Evolutionary conservation across 2,329 filamentous ascomycete species (phyloP), one percentile per base, ranked within the genome.

Genomic region (Cadophora malorum): DNA sequence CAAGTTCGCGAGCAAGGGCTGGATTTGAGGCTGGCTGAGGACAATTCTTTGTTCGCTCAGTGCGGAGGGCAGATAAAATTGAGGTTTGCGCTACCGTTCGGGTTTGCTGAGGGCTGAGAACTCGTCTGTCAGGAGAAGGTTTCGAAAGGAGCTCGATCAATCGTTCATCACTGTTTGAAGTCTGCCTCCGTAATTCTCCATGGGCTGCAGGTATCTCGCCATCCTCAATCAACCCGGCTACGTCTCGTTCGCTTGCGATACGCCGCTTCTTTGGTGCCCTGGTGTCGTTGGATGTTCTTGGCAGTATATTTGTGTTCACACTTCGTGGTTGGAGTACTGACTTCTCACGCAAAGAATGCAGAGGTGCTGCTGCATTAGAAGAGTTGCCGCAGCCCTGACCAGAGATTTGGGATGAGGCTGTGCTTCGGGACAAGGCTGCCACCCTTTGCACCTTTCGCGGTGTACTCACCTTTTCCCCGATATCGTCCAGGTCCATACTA

Each of bases 401-500:
- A 14, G 41, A 33, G 7, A 28, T 55, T 33, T 49, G 60, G 12
- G 61, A 59, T 16, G 33, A 31, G 12, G 60, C 21, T 8, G 38
- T 33, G 8, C 47, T n/a, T 55, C 25, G 56, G 50, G 41, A 59
- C 14, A 70, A 41, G 49, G 71, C 52, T 6, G 67, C 16, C 23
- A 66, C 58, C 25, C 66, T 70, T 1, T 70, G 71, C 55, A 67
- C 72, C 67, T 79, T 79, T 65, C 74, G 77, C 1, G 78, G 78
- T 9, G 78, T 79, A 50, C 71, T 66, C 14, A 77, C 71, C 63
- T 77, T 78, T 49, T 76, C 68, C 4, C 78, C 78, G 67, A 79
- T 77, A 23, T 79, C 77, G 68, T 79, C 78, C 12, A 79, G 71
- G 66, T 79, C 78, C 28, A 79, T 71, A 61, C 76, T 79, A 10